Conservation (phyloP, 768 basidiomycete species). For the Clathrus columnatus region DNA sequence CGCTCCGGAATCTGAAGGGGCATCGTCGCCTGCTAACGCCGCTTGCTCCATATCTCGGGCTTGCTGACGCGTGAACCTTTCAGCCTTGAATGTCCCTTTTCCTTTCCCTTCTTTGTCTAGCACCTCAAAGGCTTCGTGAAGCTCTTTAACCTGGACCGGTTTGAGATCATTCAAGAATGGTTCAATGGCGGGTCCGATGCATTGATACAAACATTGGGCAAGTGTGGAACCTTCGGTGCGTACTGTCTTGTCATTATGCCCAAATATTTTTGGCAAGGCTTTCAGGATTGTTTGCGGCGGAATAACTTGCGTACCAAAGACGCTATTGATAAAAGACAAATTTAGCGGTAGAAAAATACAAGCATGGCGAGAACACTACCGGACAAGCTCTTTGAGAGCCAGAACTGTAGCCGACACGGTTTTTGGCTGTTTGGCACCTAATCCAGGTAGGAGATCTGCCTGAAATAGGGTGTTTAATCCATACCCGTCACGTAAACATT, state of each 20-base stretch:
- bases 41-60: constrained; percentile 47
- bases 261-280: constrained; percentile 84
- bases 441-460: constrained; percentile 74
- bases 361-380: constrained; percentile 44
- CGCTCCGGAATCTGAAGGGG: constrained; percentile 24
- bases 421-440: constrained; percentile 92
- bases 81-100: constrained; percentile 71
- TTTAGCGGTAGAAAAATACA: background rate
- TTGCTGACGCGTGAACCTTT: constrained; percentile 66
- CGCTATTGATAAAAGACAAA: constrained; percentile 32
- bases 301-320: constrained; percentile 69
- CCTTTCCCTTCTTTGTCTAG: constrained; percentile 83
- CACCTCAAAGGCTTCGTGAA: constrained; percentile 81
- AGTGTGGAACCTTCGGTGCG: constrained; percentile 84
- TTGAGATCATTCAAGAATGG: constrained; percentile 85
- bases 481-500: constrained; percentile 22
- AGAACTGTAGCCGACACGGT: constrained; percentile 70
- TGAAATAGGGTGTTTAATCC: constrained; percentile 21
- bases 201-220: constrained; percentile 71
- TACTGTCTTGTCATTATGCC: constrained; percentile 91
- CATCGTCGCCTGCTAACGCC: constrained; percentile 34
- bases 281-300: constrained; percentile 79
- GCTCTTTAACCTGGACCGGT: constrained; percentile 92
- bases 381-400: constrained; percentile 75
- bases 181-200: constrained; percentile 65